Percentiles rank a stretch among this genome's conserved stretches.
Conservation (phyloP, 169 alveolate genomes). For the Eimeria tenella region DNA sequence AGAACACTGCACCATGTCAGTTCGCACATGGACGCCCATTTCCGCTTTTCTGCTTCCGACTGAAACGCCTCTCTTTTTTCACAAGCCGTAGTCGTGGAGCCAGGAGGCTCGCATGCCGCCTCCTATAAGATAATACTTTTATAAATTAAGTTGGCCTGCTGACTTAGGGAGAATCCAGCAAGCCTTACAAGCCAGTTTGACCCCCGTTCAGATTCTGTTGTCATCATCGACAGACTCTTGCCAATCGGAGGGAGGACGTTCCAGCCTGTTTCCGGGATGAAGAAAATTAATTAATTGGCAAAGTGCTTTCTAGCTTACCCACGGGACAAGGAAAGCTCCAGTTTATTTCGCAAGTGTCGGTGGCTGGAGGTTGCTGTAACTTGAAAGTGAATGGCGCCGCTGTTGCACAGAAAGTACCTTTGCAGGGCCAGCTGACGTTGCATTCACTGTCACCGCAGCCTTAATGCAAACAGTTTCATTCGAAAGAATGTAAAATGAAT, state of each 20-base stretch:
- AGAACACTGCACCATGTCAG: constrained; percentile 8
- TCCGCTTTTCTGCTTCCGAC: constrained; percentile 63
- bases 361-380: neutral
- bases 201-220: neutral
- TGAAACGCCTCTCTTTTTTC: neutral
- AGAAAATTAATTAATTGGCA: neutral
- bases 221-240: neutral
- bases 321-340: constrained; percentile 73
- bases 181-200: neutral
- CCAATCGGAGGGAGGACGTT: constrained; percentile 3
- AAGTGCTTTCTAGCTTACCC: neutral
- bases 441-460: neutral
- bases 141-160: neutral
- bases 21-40: constrained; percentile 65
- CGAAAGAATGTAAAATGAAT: neutral
- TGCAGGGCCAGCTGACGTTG: constrained; percentile 42
- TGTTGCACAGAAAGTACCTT: neutral
- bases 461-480: too few relatives aligned
- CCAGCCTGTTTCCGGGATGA: constrained; percentile 44
- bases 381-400: neutral
- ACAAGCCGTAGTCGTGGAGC: neutral
- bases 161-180: neutral
- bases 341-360: constrained; percentile 43
- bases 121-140: neutral
- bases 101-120: constrained; percentile 43